Evolutionary conservation across 129 eudicot species (phyloP), one percentile per base, ranked within the genome.

Genomic region (Flaveria brownii): DNA sequence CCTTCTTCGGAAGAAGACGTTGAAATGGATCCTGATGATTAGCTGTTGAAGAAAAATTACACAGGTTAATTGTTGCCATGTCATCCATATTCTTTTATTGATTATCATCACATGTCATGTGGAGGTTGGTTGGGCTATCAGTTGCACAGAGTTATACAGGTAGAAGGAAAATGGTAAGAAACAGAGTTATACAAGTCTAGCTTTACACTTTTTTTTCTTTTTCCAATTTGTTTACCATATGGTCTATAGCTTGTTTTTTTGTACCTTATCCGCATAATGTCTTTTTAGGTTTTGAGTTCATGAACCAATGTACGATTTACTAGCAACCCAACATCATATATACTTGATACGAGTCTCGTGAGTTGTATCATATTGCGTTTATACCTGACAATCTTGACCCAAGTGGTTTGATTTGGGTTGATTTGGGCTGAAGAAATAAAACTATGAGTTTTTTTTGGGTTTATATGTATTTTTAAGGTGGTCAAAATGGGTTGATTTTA

Each of bases 21-120:
- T 82, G 99, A 94, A 82, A 94, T 94, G 97, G 97, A 94, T 79
- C 96, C 97, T 8, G 82, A 91, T 67, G 99, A 94, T 80, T 94
- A 89, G 83, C 18, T 72, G 66, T 65, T 80, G 36, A 15, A 43
- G 74, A 73, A 79, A 56, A 42, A 23, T 22, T 65, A 36, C 41
- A 60, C 59, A 26, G 65, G 23, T 30, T 30, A 15, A 63, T 16
- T 18, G 65, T 52, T 66, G 70, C 59, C 61, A 67, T 22, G 68
- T 20, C 23, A 33, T 52, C 60, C 26, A 68, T 73, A 83, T 77
- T 83, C 83, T 77, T 81, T 82, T 76, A 67, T 79, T 72, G 79
- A 72, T 74, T 64, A 64, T 33, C 72, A 39, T 74, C 60, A 41
- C 43, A 71, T 56, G 60, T 74, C 41, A 50, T 57, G 54, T 22